These are phyloP conservation scores for Mycena kentingensis DNA, from an alignment of 768 basidiomycete species.

Conservation along the genomic window DNA sequence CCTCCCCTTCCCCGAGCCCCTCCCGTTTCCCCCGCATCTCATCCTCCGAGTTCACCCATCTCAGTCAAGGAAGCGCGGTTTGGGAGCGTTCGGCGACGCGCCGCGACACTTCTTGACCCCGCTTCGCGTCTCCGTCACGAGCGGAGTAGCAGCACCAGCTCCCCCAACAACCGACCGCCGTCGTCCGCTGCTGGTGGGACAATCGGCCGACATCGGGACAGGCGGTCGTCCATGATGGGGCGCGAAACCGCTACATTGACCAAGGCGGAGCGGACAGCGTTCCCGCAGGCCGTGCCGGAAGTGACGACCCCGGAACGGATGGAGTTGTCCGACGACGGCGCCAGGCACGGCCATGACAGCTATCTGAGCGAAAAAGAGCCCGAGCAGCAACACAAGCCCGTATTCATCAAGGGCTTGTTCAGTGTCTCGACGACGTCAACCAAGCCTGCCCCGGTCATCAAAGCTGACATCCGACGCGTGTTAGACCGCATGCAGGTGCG, in stretches of 20 bases:
- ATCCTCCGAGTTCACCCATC: not conserved
- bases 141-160: constrained; percentile 72
- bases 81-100: constrained; percentile 67
- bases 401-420: constrained; percentile 95
- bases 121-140: constrained; percentile 68
- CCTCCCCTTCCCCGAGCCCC: not conserved
- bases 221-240: constrained; percentile 67
- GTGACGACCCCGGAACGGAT: constrained; percentile 26
- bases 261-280: constrained; percentile 46
- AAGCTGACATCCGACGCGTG: constrained; percentile 81
- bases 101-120: constrained; percentile 77
- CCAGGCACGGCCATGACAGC: constrained; percentile 48
- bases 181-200: constrained; percentile 48
- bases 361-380: constrained; percentile 68
- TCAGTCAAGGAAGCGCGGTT: constrained; percentile 29
- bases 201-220: constrained; percentile 56
- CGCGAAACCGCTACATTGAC: constrained; percentile 43
- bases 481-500: constrained; percentile 95
- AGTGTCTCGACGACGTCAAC: constrained; percentile 96
- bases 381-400: too few relatives aligned
- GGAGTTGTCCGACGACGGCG: constrained; percentile 39
- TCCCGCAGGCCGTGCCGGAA: constrained; percentile 52
- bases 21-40: not conserved
- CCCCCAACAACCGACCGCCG: constrained; percentile 42
- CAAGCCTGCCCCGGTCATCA: constrained; percentile 78